Percentiles rank a stretch among this genome's conserved stretches.
These are phyloP conservation scores for Cardiospermum halicacabum DNA, from an alignment of 345 rosid species.

Conservation along the genomic window DNA sequence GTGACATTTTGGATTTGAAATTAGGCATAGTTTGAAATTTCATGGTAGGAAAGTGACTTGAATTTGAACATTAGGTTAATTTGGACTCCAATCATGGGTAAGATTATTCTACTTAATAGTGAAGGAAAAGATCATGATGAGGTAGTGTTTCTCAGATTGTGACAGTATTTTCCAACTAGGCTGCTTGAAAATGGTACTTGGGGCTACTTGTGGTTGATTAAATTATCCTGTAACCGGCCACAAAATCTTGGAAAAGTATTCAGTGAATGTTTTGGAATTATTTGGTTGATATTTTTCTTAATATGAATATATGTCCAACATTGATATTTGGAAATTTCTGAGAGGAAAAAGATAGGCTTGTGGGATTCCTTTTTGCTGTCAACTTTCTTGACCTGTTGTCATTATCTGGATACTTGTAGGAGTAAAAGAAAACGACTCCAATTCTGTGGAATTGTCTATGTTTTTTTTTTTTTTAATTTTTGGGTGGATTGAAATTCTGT, in stretches of 20 bases:
- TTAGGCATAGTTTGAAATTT: no score
- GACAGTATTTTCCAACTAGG: not conserved
- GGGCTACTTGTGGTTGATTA: not conserved
- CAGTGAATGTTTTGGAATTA: not conserved
- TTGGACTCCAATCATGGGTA: no score
- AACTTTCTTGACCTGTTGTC: no score
- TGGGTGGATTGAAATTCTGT: no score
- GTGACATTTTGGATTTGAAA: no score
- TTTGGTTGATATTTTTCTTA: not conserved
- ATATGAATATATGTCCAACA: not conserved
- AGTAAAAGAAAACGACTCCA: not conserved
- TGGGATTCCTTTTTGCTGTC: not conserved
- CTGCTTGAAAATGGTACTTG: not conserved
- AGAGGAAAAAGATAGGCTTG: not conserved
- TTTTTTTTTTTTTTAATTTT: no score
- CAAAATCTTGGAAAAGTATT: no score
- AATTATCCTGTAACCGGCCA: not conserved
- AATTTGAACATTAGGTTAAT: no score
- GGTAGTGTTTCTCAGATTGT: not conserved
- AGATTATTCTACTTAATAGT: not conserved
- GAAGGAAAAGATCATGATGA: not conserved
- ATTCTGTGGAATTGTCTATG: not conserved
- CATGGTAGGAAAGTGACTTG: no score
- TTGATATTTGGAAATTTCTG: not conserved
- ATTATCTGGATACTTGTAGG: not conserved